phyloP scores from a whole-genome alignment of 805 yeast genomes.

The Saturnispora zaruensis region DNA sequence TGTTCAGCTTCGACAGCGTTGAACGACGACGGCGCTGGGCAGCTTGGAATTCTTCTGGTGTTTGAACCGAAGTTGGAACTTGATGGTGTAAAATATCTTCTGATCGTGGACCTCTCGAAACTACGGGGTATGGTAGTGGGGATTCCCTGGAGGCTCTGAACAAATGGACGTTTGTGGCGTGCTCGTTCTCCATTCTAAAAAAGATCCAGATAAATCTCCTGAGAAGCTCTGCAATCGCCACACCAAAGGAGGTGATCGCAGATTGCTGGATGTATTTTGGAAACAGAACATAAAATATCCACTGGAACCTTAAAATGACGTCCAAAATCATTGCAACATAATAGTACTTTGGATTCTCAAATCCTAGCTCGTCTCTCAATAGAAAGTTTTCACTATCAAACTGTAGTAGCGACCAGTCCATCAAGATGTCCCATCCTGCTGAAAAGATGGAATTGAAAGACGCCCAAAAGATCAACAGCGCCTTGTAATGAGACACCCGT shows the following conservation, averaged over 20 bases:
- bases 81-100: slow-evolving; percentile 1
- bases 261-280: slow-evolving; percentile 74
- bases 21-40: not conserved
- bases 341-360: slow-evolving; percentile 50
- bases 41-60: not conserved
- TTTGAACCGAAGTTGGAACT: not conserved
- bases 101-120: slow-evolving; percentile 4
- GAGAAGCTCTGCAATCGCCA: slow-evolving; percentile 73
- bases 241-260: slow-evolving; percentile 73
- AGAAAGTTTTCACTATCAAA: slow-evolving; percentile 45
- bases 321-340: slow-evolving; percentile 70
- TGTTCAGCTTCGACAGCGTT: not conserved
- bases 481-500: slow-evolving; percentile 34
- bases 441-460: slow-evolving; percentile 61
- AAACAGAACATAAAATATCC: slow-evolving; percentile 85
- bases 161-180: slow-evolving; percentile 77
- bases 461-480: slow-evolving; percentile 66
- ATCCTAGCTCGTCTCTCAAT: slow-evolving; percentile 66
- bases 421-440: slow-evolving; percentile 78
- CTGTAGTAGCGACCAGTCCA: slow-evolving; percentile 94
- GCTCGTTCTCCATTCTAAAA: slow-evolving; percentile 94
- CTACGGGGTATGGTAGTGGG: slow-evolving; percentile 67
- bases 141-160: slow-evolving; percentile 84
- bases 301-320: slow-evolving; percentile 72
- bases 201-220: slow-evolving; percentile 86